Conservation (phyloP, 2,329 filamentous ascomycete genomes). For the Sporothrix luriei region DNA sequence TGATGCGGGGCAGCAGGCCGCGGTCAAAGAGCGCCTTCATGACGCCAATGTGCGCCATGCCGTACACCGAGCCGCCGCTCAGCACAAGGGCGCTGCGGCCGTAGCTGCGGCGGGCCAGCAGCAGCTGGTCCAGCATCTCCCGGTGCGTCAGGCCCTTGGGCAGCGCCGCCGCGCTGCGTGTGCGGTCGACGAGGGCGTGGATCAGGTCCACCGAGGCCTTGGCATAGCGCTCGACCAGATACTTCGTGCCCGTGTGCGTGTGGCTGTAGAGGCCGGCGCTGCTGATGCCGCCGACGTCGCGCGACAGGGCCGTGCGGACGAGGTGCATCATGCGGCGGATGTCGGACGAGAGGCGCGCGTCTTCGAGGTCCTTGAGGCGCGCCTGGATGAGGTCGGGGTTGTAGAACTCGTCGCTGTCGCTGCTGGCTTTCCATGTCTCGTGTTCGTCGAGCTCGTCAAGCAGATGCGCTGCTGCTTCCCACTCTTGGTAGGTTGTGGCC, state of each 20-base stretch:
- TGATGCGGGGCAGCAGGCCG: slow-evolving; percentile 77
- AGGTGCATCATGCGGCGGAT: slow-evolving; percentile 76
- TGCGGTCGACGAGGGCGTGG: slow-evolving; percentile 63
- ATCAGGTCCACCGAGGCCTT: slow-evolving; percentile 76
- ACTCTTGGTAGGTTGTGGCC: slow-evolving; percentile 71
- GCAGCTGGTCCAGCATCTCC: slow-evolving; percentile 66
- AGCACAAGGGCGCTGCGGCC: slow-evolving; percentile 81
- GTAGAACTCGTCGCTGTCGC: slow-evolving; percentile 68
- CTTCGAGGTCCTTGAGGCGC: slow-evolving; percentile 72
- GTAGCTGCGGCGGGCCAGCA: slow-evolving; percentile 75
- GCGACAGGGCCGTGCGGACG: slow-evolving; percentile 75
- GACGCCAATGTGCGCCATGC: slow-evolving; percentile 90
- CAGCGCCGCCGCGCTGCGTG: slow-evolving; percentile 50
- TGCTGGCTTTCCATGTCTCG: slow-evolving; percentile 70
- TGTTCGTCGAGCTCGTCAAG: slow-evolving; percentile 80
- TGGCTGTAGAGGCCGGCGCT: slow-evolving; percentile 80
- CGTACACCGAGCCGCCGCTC: slow-evolving; percentile 85
- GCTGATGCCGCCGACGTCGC: slow-evolving; percentile 84
- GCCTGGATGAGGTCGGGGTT: slow-evolving; percentile 63
- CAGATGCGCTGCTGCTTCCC: slow-evolving; percentile 73
- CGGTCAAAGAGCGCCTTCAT: slow-evolving; percentile 77
- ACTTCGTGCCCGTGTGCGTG: slow-evolving; percentile 83
- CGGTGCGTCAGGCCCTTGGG: slow-evolving; percentile 61
- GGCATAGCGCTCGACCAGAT: slow-evolving; percentile 83
- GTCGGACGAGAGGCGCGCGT: slow-evolving; percentile 71